phyloP scores from a whole-genome alignment of 306 rosid species.

The Fragaria vesca region DNA sequence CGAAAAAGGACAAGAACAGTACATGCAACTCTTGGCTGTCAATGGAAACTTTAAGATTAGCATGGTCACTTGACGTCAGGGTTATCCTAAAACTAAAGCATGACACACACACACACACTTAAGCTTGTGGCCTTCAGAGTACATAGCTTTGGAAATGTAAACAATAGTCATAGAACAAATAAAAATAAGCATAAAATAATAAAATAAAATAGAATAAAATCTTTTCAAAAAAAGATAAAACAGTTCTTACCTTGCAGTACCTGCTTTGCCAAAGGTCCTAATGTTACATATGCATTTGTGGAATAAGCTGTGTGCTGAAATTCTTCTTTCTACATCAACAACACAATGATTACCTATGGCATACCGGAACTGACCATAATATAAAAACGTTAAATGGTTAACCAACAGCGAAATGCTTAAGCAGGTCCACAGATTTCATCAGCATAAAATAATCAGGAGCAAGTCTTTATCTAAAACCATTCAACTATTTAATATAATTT shows the following conservation, averaged over 20 bases:
- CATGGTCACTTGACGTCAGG: not conserved
- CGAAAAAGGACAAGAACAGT: not conserved
- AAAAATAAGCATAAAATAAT: not conserved
- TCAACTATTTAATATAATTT: not conserved
- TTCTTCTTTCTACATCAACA: slow-evolving; percentile 80
- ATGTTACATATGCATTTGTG: slow-evolving; percentile 75
- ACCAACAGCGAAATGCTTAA: not conserved
- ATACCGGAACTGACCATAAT: slow-evolving; percentile 10
- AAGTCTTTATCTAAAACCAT: not conserved
- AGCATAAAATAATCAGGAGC: not conserved
- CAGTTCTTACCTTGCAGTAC: slow-evolving; percentile 60
- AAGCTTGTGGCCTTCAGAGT: not conserved
- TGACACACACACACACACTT: not conserved
- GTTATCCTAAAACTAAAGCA: not conserved
- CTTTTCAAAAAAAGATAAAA: slow-evolving; percentile 1
- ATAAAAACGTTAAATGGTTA: not conserved
- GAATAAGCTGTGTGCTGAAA: slow-evolving; percentile 92
- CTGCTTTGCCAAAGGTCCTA: slow-evolving; percentile 71
- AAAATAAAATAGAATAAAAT: too few relatives aligned
- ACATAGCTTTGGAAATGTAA: not conserved
- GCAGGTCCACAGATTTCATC: slow-evolving; percentile 8
- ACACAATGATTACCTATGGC: slow-evolving; percentile 20
- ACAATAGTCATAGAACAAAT: not conserved
- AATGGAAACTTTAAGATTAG: not conserved
- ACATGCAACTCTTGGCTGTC: not conserved